Evolutionary conservation across 345 rosid genomes (phyloP), one percentile per base, ranked within the genome.

Genomic region (Bruguiera sexangula): DNA sequence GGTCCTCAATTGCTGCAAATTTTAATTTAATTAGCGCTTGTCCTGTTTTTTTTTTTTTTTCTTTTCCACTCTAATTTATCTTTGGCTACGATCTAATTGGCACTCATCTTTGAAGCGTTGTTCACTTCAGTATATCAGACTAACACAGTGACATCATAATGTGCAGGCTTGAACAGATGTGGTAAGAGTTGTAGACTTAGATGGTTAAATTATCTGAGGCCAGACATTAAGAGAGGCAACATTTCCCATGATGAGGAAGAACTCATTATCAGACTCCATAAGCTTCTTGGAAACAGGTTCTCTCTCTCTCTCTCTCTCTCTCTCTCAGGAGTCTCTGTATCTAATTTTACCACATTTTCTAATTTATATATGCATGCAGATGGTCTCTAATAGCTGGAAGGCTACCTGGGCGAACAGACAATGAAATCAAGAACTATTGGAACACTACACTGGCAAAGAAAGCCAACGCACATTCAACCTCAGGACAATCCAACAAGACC

Each of bases 311-410:
- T 21, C 30, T 20, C 9, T 29, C 22, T 22, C 22, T 27, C 7
- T 8, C 5, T 11, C 24, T 59, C 51, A n/a, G 16, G 9, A 21
- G 11, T 8, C 13, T 3, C 29, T 54, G 27, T 22, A 24, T 55
- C 5, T 55, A 22, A 8, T 22, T 21, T n/a, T 8, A 22, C 30
- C 8, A 26, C 22, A 22, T 26, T 21, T 21, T 11, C 9, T 51
- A 51, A 2, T 18, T 2, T 10, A 54, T 9, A 1, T 55, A 3
- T 55, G 6, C 27, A 21, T 54, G 75, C 54, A 86, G 90, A 77
- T 86, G 90, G 90, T 86, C 90, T 37, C 66, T 86, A 46, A 86
- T 86, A 71, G 90, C 90, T 26, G 90, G 87, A 60, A 82, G 87
- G 75, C 81, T 86, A 64, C 90, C 90, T 36, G 87, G 90, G 65